Evolutionary conservation across 805 yeast species (phyloP), one percentile per base, ranked within the genome.

Genomic region (Komagataella pseudopastoris): DNA sequence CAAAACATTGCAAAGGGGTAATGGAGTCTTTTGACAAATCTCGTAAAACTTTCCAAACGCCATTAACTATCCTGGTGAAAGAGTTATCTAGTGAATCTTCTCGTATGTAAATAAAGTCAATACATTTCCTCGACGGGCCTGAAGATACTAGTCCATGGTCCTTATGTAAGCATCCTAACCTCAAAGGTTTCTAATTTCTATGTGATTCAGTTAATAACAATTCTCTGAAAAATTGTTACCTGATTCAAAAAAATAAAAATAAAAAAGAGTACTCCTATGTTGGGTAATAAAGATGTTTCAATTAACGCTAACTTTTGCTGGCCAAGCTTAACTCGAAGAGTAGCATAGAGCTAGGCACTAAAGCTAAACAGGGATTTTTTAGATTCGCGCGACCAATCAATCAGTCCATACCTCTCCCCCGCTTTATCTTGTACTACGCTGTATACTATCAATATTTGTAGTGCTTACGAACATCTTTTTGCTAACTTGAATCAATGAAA

Each of bases 1-100:
- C 3, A 90, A 72, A 49, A 88, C 81, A 2, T 88, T 76, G 64
- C 97, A 89, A 49, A 89, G 65, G 6, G 96, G 96, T 46, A 89
- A 69, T 4, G 95, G 80, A 1, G 89, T 77, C 50, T 73, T 75
- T 45, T 71, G 60, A 65, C 96, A 89, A 44, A 89, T 72, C 12
- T 62, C 56, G 23, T 71, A 71, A 60, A 86, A 84, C 56, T 78
- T 76, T 20, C 91, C 93, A 63, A 84, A 85, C 2, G 70, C 71
- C 89, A 82, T 83, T 10, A 8, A 12, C 14, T 30, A 4, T 30
- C 14, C 14, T 6, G 14, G 39, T 30, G 5, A 30, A 30, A 8
- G n/a, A 30, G 39, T 14, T 30, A 30, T 14, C 14, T 30, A 10
- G 1, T 10, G 36, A 10, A 14, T 10, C 39, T 30, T 30, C 39